A percentile compares a stretch with the other conserved stretches of the same genome.
These are phyloP conservation scores for Scleroderma bovista DNA, from an alignment of 768 basidiomycete species.

Conservation along the genomic window DNA sequence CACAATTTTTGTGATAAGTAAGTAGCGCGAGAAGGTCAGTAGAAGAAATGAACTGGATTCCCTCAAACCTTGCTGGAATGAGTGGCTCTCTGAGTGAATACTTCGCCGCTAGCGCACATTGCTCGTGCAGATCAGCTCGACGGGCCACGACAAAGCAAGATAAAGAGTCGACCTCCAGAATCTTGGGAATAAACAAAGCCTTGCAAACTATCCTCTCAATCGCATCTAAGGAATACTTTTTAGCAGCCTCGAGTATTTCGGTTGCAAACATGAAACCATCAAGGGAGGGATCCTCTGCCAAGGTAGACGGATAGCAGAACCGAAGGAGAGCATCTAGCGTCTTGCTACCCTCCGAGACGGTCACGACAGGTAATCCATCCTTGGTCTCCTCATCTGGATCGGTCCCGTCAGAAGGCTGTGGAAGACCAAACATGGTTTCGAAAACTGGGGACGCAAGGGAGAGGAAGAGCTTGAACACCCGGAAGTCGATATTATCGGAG, in stretches of 20 bases:
- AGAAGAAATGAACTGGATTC: slow-evolving; percentile 22
- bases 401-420: slow-evolving; percentile 14
- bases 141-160: slow-evolving; percentile 29
- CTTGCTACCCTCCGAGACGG: slow-evolving; percentile 15
- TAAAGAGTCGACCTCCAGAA: slow-evolving; percentile 18
- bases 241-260: slow-evolving; percentile 9
- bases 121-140: slow-evolving; percentile 15
- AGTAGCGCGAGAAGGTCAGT: slow-evolving; percentile 21
- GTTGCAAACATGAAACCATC: slow-evolving; percentile 6
- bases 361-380: slow-evolving; percentile 18
- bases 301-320: slow-evolving; percentile 24
- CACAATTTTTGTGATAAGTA: slow-evolving; percentile 13
- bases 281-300: slow-evolving; percentile 14
- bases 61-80: slow-evolving; percentile 16
- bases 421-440: slow-evolving; percentile 25
- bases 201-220: slow-evolving; percentile 15
- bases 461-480: slow-evolving; percentile 28
- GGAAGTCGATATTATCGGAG: slow-evolving; percentile 26
- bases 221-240: slow-evolving; percentile 12
- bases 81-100: slow-evolving; percentile 22
- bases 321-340: slow-evolving; percentile 20
- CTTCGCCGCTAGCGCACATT: slow-evolving; percentile 25
- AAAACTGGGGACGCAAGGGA: slow-evolving; percentile 32
- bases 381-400: slow-evolving; percentile 6
- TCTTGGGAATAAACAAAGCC: slow-evolving; percentile 13